Evolutionary conservation across 2,329 filamentous ascomycete species (phyloP).

Genomic region (Zalaria sp.): DNA sequence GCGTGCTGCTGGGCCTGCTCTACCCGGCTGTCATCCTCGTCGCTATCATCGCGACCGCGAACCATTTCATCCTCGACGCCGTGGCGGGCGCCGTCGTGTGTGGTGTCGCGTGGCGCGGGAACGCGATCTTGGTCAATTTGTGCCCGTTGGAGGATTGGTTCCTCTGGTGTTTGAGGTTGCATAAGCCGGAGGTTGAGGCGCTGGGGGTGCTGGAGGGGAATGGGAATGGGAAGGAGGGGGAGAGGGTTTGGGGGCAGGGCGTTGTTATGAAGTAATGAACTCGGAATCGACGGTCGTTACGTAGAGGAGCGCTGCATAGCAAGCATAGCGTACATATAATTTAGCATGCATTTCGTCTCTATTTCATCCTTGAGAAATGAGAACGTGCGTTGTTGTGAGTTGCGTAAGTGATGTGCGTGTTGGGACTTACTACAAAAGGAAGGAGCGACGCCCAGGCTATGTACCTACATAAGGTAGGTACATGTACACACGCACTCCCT

Average conservation of each 20-base stretch:
- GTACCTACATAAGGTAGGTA: too few relatives aligned
- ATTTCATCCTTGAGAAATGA: too few relatives aligned
- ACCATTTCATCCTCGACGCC: constrained; percentile 59
- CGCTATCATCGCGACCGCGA: constrained; percentile 57
- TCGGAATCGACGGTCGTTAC: too few relatives aligned
- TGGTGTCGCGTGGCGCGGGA: constrained; percentile 45
- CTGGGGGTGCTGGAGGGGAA: neutral
- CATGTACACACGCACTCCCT: too few relatives aligned
- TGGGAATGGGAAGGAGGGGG: too few relatives aligned
- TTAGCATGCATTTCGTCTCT: too few relatives aligned
- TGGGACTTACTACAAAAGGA: too few relatives aligned
- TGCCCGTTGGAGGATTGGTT: constrained; percentile 55
- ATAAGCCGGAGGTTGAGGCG: constrained; percentile 39
- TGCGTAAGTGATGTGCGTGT: too few relatives aligned
- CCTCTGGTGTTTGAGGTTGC: constrained; percentile 45
- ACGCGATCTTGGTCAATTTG: constrained; percentile 45
- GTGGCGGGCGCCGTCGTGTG: constrained; percentile 55
- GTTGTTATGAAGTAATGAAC: neutral
- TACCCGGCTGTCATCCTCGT: constrained; percentile 53
- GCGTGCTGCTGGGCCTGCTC: constrained; percentile 38
- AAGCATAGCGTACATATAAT: too few relatives aligned
- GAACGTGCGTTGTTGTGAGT: too few relatives aligned
- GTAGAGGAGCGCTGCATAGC: too few relatives aligned
- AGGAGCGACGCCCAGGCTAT: too few relatives aligned
- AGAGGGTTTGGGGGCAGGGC: neutral